phyloP scores from a whole-genome alignment of 345 rosid genomes.

The Eucalyptus dawsonii region DNA sequence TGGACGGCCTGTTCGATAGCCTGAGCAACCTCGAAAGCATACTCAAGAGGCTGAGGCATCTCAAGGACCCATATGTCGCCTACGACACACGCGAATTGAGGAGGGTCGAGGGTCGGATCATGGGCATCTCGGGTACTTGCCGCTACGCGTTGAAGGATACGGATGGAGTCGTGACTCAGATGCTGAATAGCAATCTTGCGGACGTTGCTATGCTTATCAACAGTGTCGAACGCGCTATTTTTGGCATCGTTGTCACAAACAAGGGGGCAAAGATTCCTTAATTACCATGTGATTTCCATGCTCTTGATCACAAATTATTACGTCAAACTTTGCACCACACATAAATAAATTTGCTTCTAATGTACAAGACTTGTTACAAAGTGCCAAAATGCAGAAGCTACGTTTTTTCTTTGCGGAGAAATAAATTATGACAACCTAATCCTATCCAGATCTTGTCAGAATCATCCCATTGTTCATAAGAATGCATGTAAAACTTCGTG shows the following conservation, averaged over 20 bases:
- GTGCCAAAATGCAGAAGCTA: background rate
- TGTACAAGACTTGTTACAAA: background rate
- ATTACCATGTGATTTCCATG: background rate
- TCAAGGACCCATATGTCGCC: background rate
- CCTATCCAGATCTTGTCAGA: background rate
- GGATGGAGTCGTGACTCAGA: background rate
- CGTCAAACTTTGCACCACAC: background rate
- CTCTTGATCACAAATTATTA: background rate
- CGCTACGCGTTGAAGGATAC: background rate
- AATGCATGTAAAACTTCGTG: background rate
- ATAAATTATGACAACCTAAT: background rate
- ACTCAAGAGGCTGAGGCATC: background rate
- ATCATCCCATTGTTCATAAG: background rate
- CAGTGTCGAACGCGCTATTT: background rate
- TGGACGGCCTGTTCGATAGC: background rate
- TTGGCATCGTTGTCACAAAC: background rate
- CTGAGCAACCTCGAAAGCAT: background rate
- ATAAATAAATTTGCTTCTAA: background rate
- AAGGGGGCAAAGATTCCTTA: background rate
- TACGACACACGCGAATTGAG: background rate
- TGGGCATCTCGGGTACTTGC: background rate
- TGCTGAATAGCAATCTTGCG: background rate
- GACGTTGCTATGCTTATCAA: background rate
- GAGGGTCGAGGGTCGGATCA: background rate
- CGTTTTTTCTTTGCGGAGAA: background rate